phyloP scores from a whole-genome alignment of 2,329 filamentous ascomycete genomes.

The Diaporthe vaccinii region DNA sequence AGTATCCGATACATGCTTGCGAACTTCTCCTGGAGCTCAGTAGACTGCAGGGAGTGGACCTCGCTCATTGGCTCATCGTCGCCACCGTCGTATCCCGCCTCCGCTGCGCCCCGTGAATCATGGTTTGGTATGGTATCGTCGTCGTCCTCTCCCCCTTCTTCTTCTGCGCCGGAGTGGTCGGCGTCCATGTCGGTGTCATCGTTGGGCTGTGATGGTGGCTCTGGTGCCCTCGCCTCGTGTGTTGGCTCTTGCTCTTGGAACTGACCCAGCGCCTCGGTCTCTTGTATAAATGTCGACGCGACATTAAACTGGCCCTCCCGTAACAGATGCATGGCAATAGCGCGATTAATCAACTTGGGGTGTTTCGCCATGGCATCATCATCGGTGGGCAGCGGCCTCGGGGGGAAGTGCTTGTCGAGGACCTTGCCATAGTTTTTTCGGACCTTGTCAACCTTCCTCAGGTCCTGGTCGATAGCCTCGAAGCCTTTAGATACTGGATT shows the following conservation, averaged over 20 bases:
- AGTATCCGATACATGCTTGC: conserved; percentile 92
- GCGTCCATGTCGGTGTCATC: conserved; percentile 40
- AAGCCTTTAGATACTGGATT: conserved; percentile 86
- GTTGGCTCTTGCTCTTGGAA: conserved; percentile 30
- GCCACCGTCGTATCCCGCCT: conserved; percentile 11
- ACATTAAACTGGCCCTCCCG: conserved; percentile 94
- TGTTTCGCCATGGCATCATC: conserved; percentile 85
- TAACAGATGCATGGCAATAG: conserved; percentile 95
- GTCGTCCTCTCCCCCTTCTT: conserved; percentile 26
- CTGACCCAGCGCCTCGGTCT: conserved; percentile 63
- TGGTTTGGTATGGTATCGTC: conserved; percentile 28
- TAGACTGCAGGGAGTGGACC: conserved; percentile 71
- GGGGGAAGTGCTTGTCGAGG: conserved; percentile 75
- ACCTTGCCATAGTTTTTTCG: conserved; percentile 88
- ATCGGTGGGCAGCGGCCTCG: conserved; percentile 78
- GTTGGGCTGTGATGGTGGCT: conserved; percentile 3
- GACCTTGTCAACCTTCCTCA: conserved; percentile 86
- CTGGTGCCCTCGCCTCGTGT: neutral
- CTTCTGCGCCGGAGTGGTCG: conserved; percentile 30
- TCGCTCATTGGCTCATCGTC: conserved; percentile 51
- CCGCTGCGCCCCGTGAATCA: conserved; percentile 2
- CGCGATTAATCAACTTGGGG: conserved; percentile 85
- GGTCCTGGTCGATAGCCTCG: conserved; percentile 82
- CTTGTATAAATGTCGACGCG: conserved; percentile 85
- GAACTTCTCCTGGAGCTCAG: conserved; percentile 84